Conservation (phyloP, 176 grass and related monocot genomes). For the Cenchrus americanus region DNA sequence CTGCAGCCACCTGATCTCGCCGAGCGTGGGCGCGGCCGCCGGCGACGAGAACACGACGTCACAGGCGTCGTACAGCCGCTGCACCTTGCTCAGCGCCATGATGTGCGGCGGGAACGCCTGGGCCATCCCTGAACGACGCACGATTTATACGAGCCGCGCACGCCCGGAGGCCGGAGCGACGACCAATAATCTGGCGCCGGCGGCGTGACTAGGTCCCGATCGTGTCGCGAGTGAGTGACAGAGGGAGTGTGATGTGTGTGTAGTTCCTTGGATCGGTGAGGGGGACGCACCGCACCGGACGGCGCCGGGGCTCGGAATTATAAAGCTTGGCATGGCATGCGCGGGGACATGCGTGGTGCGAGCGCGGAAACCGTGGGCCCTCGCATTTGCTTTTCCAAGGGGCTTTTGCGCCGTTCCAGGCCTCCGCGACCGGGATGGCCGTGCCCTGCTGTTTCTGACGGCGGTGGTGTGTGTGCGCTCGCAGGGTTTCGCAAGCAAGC, state of each 20-base stretch:
- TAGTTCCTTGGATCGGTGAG: background rate
- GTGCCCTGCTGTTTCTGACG: conserved; percentile 13
- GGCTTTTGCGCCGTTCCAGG: background rate
- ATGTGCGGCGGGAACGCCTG: conserved; percentile 40
- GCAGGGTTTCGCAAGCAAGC: background rate
- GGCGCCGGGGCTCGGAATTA: background rate
- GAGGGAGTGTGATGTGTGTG: background rate
- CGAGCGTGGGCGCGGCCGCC: conserved; percentile 7
- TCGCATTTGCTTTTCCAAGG: background rate
- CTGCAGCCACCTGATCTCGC: conserved; percentile 63
- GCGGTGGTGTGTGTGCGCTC: conserved; percentile 17
- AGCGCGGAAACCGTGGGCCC: conserved; percentile 22
- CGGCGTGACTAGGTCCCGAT: too few relatives aligned
- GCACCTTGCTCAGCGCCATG: conserved; percentile 65
- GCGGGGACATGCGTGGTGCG: conserved; percentile 22
- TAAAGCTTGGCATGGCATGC: conserved; percentile 1
- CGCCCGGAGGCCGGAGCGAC: background rate
- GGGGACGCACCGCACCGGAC: background rate
- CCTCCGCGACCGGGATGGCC: background rate
- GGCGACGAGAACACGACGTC: conserved; percentile 61
- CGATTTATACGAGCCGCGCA: background rate
- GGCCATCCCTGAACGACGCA: background rate
- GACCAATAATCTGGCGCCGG: background rate
- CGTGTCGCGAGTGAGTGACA: background rate
- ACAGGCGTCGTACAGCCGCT: conserved; percentile 78